Base-by-base conservation (phyloP, 306 rosid species). In the Prunus salicina region DNA sequence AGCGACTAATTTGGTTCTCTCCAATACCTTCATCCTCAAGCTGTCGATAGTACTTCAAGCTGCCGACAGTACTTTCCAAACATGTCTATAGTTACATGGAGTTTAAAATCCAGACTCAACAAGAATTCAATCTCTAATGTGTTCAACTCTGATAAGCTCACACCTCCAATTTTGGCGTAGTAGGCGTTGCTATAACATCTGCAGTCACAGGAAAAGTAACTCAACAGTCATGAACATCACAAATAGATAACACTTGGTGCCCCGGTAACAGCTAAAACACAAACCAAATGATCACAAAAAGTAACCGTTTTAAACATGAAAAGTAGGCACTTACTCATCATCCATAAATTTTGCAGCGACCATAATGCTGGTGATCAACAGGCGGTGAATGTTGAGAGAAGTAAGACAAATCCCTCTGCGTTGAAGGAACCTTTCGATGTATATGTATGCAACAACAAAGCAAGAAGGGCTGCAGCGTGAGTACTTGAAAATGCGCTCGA, bases 121-220 rank as follows among this genome's bases (percentile, higher is more conserved):
- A 92, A 67, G 47, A 89, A 87, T 63, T 80, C 82, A 22, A 89
- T 58, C 78, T 92, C 97, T 84, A 92, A 72, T 46, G 55, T 80
- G 86, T 92, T 92, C 88, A 92, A 85, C 71, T 89, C 93, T 50
- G 22, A 79, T 2, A 71, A 88, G 87, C 89, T 88, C 52, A 90
- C 86, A 49, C 97, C 97, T 53, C 97, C 97, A 30, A 92, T 90
- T 72, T 67, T 78, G 16, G 96, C 97, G 64, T 77, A 88, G 61
- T 88, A 75, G 5, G 74, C 81, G 64, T 88, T 92, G 82, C 72
- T 81, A 53, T 72, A 76, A 62, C 75, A 81, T 81, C 97, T 92
- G 82, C 68, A 80, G 18, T 34, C 72, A 56, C 18, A 49, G 43
- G 15, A 19, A 18, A 66, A 11, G 27, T 6, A 25, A 28, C 47